phyloP scores from a whole-genome alignment of 225 moss, liverwort and hornwort genomes.

The Polytrichum commune region DNA sequence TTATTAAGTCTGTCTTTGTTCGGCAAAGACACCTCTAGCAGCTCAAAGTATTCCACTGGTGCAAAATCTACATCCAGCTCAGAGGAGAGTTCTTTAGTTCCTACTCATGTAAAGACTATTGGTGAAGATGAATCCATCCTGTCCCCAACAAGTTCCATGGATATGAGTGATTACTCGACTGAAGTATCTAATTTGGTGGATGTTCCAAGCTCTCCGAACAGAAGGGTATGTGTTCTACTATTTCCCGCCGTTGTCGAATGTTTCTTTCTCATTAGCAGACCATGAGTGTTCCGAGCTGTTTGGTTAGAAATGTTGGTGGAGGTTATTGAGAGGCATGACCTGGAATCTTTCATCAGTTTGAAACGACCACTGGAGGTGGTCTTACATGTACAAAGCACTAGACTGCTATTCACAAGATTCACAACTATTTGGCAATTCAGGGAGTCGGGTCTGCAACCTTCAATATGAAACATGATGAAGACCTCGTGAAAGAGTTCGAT shows the following conservation, averaged over 20 bases:
- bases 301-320: too few relatives aligned
- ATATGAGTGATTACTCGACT: slow-evolving; percentile 33
- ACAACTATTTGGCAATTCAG: slow-evolving; percentile 19
- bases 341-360: too few relatives aligned
- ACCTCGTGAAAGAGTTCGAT: slow-evolving; percentile 37
- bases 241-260: background rate
- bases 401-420: too few relatives aligned
- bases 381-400: too few relatives aligned
- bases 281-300: background rate
- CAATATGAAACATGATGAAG: slow-evolving; percentile 34
- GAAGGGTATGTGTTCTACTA: slow-evolving; percentile 21
- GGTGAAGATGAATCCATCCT: slow-evolving; percentile 27
- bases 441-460: slow-evolving; percentile 30
- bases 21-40: slow-evolving; percentile 37
- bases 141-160: slow-evolving; percentile 46
- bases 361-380: too few relatives aligned
- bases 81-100: slow-evolving; percentile 22
- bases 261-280: background rate
- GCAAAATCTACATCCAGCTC: background rate
- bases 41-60: background rate
- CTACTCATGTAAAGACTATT: background rate
- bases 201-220: slow-evolving; percentile 23
- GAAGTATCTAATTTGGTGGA: slow-evolving; percentile 23
- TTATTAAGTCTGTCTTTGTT: slow-evolving; percentile 44
- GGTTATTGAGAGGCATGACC: too few relatives aligned